A percentile compares a stretch with the other conserved stretches of the same genome.
Conservation (phyloP, 2,329 filamentous ascomycete genomes). For the Myriosclerotinia curreyana region DNA sequence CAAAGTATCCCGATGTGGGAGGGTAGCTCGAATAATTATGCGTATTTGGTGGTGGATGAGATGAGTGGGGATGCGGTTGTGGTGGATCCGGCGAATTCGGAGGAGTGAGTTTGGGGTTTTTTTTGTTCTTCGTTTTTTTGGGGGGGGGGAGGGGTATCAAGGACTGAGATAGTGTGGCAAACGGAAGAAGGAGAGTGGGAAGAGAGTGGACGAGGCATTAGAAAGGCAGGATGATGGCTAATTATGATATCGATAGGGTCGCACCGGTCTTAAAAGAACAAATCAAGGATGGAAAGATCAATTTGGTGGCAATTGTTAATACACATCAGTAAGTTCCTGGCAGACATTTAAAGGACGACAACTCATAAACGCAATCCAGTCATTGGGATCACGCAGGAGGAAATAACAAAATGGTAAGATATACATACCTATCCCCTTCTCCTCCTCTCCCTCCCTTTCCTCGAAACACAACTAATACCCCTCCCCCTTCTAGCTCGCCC, state of each 20-base stretch:
- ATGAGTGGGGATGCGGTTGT: slow-evolving; percentile 75
- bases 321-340: slow-evolving; percentile 88
- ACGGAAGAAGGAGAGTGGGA: too few species aligned
- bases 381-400: slow-evolving; percentile 95
- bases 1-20: slow-evolving; percentile 87
- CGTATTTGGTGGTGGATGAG: slow-evolving; percentile 76
- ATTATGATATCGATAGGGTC: slow-evolving; percentile 45
- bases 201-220: too few species aligned
- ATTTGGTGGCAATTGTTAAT: slow-evolving; percentile 87
- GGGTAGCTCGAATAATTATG: slow-evolving; percentile 78
- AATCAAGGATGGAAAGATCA: slow-evolving; percentile 68
- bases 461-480: neutral
- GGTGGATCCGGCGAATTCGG: slow-evolving; percentile 75
- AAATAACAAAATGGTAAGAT: slow-evolving; percentile 71
- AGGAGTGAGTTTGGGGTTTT: slow-evolving; percentile 68
- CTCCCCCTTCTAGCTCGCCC: slow-evolving; percentile 26
- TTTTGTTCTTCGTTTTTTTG: too few species aligned
- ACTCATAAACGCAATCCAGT: slow-evolving; percentile 47
- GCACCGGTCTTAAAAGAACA: slow-evolving; percentile 68
- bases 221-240: too few species aligned
- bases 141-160: too few species aligned
- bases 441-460: neutral
- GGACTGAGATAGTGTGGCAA: too few species aligned
- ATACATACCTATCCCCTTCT: too few species aligned
- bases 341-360: neutral